These are phyloP conservation scores for Suillus spraguei DNA, from an alignment of 768 basidiomycete genomes.

Conservation along the genomic window DNA sequence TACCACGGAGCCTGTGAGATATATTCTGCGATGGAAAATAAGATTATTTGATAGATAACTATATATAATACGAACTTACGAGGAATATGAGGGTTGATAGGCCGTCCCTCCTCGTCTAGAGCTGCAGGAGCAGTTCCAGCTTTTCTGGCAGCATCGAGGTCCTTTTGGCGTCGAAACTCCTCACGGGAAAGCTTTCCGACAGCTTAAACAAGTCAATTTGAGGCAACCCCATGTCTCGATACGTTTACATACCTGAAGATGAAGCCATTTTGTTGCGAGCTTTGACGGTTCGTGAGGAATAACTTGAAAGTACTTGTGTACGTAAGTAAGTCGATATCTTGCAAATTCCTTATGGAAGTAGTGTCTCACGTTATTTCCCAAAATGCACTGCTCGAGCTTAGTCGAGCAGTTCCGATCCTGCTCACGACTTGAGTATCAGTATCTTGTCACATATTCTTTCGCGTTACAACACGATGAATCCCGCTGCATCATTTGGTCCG, in stretches of 20 bases:
- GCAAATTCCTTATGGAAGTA: neutral
- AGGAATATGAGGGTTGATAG: conserved; percentile 99
- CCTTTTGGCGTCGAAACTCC: conserved; percentile 94
- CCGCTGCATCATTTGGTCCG: neutral
- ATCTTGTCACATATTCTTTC: neutral
- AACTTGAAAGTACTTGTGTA: neutral
- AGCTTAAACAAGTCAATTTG: conserved; percentile 31
- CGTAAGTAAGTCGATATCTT: neutral
- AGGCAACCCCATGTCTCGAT: neutral
- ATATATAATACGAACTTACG: conserved; percentile 54
- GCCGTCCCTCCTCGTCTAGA: conserved; percentile 90
- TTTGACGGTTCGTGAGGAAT: neutral
- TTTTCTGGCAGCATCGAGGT: conserved; percentile 97
- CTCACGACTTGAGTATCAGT: neutral
- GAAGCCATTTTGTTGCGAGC: conserved; percentile 7
- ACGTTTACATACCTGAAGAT: conserved; percentile 1
- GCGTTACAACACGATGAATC: neutral
- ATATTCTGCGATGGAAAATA: conserved; percentile 64
- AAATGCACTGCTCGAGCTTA: too few species aligned
- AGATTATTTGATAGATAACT: conserved; percentile 11
- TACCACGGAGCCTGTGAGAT: conserved; percentile 99
- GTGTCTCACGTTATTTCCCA: neutral
- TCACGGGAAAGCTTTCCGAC: conserved; percentile 89
- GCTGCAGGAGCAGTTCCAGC: conserved; percentile 98
- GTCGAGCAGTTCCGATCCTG: neutral